A percentile compares a stretch with the other conserved stretches of the same genome.
phyloP scores from a whole-genome alignment of 2,329 filamentous ascomycete genomes.

The Dothistroma pini region DNA sequence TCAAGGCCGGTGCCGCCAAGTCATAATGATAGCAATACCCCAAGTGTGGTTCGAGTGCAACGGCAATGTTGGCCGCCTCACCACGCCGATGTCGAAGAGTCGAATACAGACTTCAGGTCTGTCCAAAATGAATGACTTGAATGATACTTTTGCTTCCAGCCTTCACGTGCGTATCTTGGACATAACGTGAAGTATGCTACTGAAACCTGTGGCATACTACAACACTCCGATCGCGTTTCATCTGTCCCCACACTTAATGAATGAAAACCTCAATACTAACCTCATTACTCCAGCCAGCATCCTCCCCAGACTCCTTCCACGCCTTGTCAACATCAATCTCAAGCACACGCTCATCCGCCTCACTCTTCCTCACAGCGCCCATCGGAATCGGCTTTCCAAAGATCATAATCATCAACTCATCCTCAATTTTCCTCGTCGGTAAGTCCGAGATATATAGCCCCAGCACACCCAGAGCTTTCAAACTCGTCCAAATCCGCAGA shows the following conservation, averaged over 20 bases:
- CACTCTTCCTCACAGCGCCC: conserved; percentile 53
- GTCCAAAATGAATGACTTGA: background rate
- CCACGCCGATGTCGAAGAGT: background rate
- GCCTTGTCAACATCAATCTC: conserved; percentile 73
- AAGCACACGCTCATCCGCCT: conserved; percentile 54
- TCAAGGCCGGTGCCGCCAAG: conserved; percentile 87
- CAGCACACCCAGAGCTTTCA: conserved; percentile 76
- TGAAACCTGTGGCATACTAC: no score
- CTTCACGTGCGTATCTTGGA: no score
- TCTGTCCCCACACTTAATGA: conserved; percentile 4
- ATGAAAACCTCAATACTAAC: conserved; percentile 63
- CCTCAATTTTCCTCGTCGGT: conserved; percentile 43
- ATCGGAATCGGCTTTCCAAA: conserved; percentile 66
- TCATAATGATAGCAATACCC: conserved; percentile 19
- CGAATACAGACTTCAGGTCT: background rate
- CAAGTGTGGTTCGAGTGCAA: background rate
- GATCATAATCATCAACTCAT: conserved; percentile 52
- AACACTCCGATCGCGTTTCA: no score
- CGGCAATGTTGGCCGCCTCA: background rate
- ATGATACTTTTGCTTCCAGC: background rate
- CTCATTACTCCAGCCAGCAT: conserved; percentile 76
- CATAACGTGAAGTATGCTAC: no score
- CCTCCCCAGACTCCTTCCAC: conserved; percentile 70
- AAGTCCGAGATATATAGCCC: conserved; percentile 77
- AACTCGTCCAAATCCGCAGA: conserved; percentile 60